Evolutionary conservation across 768 basidiomycete genomes (phyloP), one percentile per base, ranked within the genome.

Genomic region (Lenzites betulinus): DNA sequence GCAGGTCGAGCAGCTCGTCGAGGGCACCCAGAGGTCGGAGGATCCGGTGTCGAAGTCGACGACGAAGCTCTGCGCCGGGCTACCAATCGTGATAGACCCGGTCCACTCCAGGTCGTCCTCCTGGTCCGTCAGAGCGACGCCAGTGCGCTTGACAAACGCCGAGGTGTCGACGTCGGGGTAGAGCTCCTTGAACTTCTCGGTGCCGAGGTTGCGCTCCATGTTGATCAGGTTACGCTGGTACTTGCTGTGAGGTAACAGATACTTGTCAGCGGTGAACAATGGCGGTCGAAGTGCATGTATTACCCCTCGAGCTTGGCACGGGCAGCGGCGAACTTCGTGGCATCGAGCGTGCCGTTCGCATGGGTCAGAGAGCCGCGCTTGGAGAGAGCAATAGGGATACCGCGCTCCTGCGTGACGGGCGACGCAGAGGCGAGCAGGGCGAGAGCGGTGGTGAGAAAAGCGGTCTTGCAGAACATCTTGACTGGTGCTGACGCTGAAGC

Each of bases 11-110:
- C 70, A 71, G 25, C 23, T 33, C 12, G 63, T 38, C 7, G 63
- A 55, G 8, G 70, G 66, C 4, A 71, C 52, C 62, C 66, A 70
- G 26, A 71, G 65, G 52, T 71, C 70, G 38, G 66, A 56, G 20
- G 68, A 69, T 6, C 69, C 69, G 8, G 69, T 66, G 26, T 66
- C 65, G 46, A 64, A 61, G 54, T 61, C 59, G 39, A 67, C 39
- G 9, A 36, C 50, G 53, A 65, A 65, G 38, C n/a, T 54, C 57
- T 65, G 60, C 7, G 41, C 23, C 35, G 63, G 63, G 7, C 44
- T 60, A n/a, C 63, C 63, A 23, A 64, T 60, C 8, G 43, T 15
- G 20, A 63, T 15, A 7, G 57, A 12, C 35, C 62, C 62, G 4
- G 53, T 58, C 63, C 63, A 64, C 46, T 50, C 42, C 23, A 25